Evolutionary conservation across 2,329 filamentous ascomycete genomes (phyloP).

Genomic region (Sphaerostilbella broomeana): DNA sequence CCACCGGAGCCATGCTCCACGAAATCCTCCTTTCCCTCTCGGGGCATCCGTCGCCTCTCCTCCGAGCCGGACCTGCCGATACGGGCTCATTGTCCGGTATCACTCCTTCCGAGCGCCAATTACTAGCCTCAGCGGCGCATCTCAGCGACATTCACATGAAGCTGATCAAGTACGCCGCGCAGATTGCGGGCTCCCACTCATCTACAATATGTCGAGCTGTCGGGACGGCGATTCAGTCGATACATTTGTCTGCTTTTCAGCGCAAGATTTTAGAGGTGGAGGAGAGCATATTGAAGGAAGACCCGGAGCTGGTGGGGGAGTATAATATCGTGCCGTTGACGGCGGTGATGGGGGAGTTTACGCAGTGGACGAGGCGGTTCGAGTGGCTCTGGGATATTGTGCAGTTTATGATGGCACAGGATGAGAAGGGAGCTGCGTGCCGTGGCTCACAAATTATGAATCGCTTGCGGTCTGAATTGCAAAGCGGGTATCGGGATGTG

Average conservation of each 20-base stretch:
- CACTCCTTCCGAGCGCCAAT: constrained; percentile 74
- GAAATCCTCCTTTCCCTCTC: constrained; percentile 96
- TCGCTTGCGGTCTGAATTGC: constrained; percentile 64
- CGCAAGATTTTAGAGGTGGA: constrained; percentile 81
- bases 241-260: constrained; percentile 75
- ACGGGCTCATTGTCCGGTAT: constrained; percentile 43
- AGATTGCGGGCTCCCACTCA: constrained; percentile 62
- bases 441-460: constrained; percentile 72
- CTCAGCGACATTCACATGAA: constrained; percentile 72
- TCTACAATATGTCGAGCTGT: constrained; percentile 85
- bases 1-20: constrained; percentile 68
- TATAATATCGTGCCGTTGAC: constrained; percentile 93
- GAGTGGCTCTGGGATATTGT: constrained; percentile 77
- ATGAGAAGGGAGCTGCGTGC: constrained; percentile 36
- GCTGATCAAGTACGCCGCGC: constrained; percentile 59
- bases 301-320: constrained; percentile 76
- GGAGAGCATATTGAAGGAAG: constrained; percentile 64
- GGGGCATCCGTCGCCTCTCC: constrained; percentile 84
- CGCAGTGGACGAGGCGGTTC: constrained; percentile 76
- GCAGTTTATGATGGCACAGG: constrained; percentile 54
- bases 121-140: constrained; percentile 69
- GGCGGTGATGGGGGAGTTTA: constrained; percentile 74
- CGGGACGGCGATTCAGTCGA: constrained; percentile 66
- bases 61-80: constrained; percentile 49
- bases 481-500: constrained; percentile 84